Conservation (phyloP, 2,329 filamentous ascomycete species). For the Zopfia rhizophila region DNA sequence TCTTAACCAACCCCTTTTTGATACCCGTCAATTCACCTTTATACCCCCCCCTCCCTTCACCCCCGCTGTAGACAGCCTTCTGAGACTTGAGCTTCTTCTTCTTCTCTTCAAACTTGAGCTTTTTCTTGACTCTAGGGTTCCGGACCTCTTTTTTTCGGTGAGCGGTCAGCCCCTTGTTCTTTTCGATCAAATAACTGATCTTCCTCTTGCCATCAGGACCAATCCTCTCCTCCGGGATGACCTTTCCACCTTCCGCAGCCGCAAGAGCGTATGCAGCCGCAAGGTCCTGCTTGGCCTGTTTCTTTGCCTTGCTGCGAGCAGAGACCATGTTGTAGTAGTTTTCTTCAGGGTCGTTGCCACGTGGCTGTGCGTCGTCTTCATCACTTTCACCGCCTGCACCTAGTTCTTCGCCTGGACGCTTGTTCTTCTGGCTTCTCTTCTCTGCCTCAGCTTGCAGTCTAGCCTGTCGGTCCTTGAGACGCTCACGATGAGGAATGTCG, state of each 20-base stretch:
- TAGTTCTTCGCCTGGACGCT: slow-evolving; percentile 70
- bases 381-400: slow-evolving; percentile 73
- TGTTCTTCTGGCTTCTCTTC: slow-evolving; percentile 75
- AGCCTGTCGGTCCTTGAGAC: slow-evolving; percentile 84
- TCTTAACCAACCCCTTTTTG: slow-evolving; percentile 92
- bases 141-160: slow-evolving; percentile 92
- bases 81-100: slow-evolving; percentile 95
- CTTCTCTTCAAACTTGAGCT: slow-evolving; percentile 94
- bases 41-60: slow-evolving; percentile 86
- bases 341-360: slow-evolving; percentile 57
- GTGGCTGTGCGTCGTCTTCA: slow-evolving; percentile 67
- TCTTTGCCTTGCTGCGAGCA: slow-evolving; percentile 70
- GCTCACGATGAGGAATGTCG: slow-evolving; percentile 89
- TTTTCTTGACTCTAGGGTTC: slow-evolving; percentile 98
- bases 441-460: slow-evolving; percentile 90
- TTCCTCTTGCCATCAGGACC: slow-evolving; percentile 89
- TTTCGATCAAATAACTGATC: slow-evolving; percentile 93
- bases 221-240: slow-evolving; percentile 74
- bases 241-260: slow-evolving; percentile 67
- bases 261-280: slow-evolving; percentile 67
- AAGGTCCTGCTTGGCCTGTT: slow-evolving; percentile 78
- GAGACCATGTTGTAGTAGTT: slow-evolving; percentile 94
- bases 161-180: slow-evolving; percentile 95
- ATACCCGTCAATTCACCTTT: slow-evolving; percentile 94
- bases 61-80: slow-evolving; percentile 86